phyloP scores from a whole-genome alignment of 371 early-diverging fungal genomes.

The Mortierella sp. region DNA sequence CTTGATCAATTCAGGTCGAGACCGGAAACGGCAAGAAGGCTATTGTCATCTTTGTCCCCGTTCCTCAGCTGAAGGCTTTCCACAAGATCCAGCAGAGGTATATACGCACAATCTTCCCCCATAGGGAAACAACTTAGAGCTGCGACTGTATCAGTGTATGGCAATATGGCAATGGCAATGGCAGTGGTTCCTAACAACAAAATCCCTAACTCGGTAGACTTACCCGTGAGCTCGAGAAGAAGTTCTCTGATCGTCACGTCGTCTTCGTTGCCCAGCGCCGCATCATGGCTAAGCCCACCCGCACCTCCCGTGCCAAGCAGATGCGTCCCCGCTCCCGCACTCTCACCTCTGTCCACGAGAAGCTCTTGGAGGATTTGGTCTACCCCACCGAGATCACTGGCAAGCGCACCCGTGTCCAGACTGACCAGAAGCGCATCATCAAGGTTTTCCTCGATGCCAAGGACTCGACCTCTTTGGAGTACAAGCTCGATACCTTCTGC shows the following conservation, averaged over 20 bases:
- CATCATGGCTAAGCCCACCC: slow-evolving; percentile 92
- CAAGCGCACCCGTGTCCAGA: slow-evolving; percentile 95
- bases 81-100: slow-evolving; percentile 93
- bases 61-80: slow-evolving; percentile 92
- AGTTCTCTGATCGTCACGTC: slow-evolving; percentile 98
- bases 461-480: slow-evolving; percentile 95
- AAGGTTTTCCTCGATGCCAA: slow-evolving; percentile 97
- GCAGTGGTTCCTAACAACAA: too few relatives aligned
- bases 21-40: slow-evolving; percentile 96
- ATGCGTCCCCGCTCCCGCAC: slow-evolving; percentile 96
- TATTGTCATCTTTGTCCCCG: slow-evolving; percentile 96
- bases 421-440: slow-evolving; percentile 93
- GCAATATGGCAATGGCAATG: too few relatives aligned
- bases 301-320: slow-evolving; percentile 89
- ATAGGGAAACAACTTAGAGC: too few relatives aligned
- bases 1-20: slow-evolving; percentile 83
- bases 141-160: too few relatives aligned
- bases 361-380: slow-evolving; percentile 95
- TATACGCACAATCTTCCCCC: too few relatives aligned
- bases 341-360: slow-evolving; percentile 95
- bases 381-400: slow-evolving; percentile 98
- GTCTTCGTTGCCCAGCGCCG: slow-evolving; percentile 96
- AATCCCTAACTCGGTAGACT: too few relatives aligned
- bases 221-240: slow-evolving; percentile 99
- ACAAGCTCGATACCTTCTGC: slow-evolving; percentile 97